phyloP scores from a whole-genome alignment of 176 grass and related monocot genomes.

The Aegilops speltoides region DNA sequence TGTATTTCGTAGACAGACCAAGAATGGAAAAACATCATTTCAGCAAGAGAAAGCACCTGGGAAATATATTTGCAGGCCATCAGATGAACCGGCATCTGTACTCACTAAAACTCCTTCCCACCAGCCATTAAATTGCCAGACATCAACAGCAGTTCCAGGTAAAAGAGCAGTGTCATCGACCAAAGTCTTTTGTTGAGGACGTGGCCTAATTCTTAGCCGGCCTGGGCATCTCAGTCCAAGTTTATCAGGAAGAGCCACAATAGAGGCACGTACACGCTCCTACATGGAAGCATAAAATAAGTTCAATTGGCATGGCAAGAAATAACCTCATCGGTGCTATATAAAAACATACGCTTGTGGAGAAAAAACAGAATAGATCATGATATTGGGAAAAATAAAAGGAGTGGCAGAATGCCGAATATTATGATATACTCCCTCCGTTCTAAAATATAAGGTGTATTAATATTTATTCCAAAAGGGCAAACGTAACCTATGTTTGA shows the following conservation, averaged over 20 bases:
- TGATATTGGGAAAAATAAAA: not conserved
- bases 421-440: not conserved
- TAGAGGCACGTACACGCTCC: slow-evolving; percentile 51
- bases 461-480: too few relatives aligned
- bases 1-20: not conserved
- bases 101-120: slow-evolving; percentile 85
- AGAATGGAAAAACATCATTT: slow-evolving; percentile 7
- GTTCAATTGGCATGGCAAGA: slow-evolving; percentile 1
- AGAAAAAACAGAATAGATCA: not conserved
- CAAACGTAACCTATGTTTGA: too few relatives aligned
- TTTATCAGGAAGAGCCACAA: slow-evolving; percentile 75
- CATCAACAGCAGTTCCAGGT: slow-evolving; percentile 77
- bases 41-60: slow-evolving; percentile 43
- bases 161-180: slow-evolving; percentile 36
- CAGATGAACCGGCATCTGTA: slow-evolving; percentile 32
- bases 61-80: slow-evolving; percentile 69
- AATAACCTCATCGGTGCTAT: not conserved
- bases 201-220: slow-evolving; percentile 66
- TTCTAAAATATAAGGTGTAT: too few relatives aligned
- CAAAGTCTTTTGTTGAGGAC: slow-evolving; percentile 47
- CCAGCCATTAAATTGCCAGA: slow-evolving; percentile 87
- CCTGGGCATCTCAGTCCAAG: slow-evolving; percentile 63
- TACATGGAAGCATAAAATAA: slow-evolving; percentile 26
- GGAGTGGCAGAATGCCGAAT: not conserved
- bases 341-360: slow-evolving; percentile 5